Conservation (phyloP, 257 asterid genomes). For the Solanum okadae region DNA sequence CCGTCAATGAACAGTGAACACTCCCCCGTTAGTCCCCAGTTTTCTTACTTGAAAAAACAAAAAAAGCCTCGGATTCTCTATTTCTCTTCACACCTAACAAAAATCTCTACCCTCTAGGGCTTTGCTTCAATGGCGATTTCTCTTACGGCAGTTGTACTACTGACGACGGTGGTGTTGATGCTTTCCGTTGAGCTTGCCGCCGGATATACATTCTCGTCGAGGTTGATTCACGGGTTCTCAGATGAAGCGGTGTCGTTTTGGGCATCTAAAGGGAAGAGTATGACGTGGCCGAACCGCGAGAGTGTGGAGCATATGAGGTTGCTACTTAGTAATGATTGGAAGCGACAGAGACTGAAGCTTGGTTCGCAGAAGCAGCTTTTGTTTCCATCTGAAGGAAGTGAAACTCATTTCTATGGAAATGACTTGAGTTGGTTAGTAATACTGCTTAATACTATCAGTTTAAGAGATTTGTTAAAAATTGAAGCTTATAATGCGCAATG, state of each 20-base stretch:
- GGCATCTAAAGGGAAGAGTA: conserved; percentile 14
- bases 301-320: conserved; percentile 40
- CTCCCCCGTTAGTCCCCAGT: not conserved
- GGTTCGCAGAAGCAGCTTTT: conserved; percentile 35
- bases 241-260: conserved; percentile 36
- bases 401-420: conserved; percentile 53
- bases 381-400: conserved; percentile 42
- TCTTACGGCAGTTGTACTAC: not conserved
- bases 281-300: conserved; percentile 37
- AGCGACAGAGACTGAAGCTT: conserved; percentile 56
- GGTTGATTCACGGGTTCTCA: conserved; percentile 51
- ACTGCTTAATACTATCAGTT: not conserved
- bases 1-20: not conserved
- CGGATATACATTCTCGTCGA: conserved; percentile 31
- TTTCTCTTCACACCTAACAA: not conserved
- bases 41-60: not conserved
- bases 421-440: conserved; percentile 63
- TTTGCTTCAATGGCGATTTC: not conserved
- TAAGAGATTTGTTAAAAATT: not conserved
- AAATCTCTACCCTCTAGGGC: not conserved
- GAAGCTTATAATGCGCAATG: not conserved
- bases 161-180: not conserved
- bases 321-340: conserved; percentile 48
- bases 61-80: not conserved
- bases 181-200: not conserved